phyloP scores from a whole-genome alignment of 805 yeast genomes.

The Jamesozyma lodderae region DNA sequence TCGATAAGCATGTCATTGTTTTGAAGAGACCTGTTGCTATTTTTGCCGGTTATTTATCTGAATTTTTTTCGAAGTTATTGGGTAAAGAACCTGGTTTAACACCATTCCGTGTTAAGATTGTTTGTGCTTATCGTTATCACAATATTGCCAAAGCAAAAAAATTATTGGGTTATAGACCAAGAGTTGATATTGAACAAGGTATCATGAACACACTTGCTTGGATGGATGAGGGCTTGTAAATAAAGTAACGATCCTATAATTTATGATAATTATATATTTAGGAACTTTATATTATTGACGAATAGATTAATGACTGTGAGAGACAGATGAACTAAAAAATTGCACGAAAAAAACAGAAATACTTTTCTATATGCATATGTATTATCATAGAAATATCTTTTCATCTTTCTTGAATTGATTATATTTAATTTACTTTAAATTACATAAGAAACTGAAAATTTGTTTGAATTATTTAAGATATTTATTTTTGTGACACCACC shows the following conservation, averaged over 20 bases:
- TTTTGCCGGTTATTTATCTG: slow-evolving; percentile 72
- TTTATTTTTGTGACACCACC: too few relatives aligned
- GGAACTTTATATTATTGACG: too few relatives aligned
- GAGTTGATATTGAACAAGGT: slow-evolving; percentile 70
- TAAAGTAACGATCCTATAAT: neutral
- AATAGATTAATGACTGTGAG: too few relatives aligned
- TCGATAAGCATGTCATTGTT: slow-evolving; percentile 59
- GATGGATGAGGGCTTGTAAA: slow-evolving; percentile 58
- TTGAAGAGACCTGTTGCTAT: slow-evolving; percentile 71
- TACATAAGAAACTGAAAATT: neutral
- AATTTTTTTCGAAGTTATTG: slow-evolving; percentile 54
- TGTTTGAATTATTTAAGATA: too few relatives aligned
- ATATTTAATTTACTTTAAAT: too few relatives aligned
- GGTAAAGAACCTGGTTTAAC: slow-evolving; percentile 91
- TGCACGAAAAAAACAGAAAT: too few relatives aligned
- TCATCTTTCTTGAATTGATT: too few relatives aligned
- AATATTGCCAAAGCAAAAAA: slow-evolving; percentile 80
- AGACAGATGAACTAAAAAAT: too few relatives aligned
- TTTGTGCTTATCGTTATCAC: slow-evolving; percentile 90
- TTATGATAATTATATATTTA: too few relatives aligned
- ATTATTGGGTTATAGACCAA: slow-evolving; percentile 71
- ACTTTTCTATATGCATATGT: too few relatives aligned
- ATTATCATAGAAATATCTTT: too few relatives aligned
- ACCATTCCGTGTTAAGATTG: slow-evolving; percentile 86
- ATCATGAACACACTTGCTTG: slow-evolving; percentile 71